phyloP scores from a whole-genome alignment of 352 stramenopile species.

The Phytophthora sansomeana region DNA sequence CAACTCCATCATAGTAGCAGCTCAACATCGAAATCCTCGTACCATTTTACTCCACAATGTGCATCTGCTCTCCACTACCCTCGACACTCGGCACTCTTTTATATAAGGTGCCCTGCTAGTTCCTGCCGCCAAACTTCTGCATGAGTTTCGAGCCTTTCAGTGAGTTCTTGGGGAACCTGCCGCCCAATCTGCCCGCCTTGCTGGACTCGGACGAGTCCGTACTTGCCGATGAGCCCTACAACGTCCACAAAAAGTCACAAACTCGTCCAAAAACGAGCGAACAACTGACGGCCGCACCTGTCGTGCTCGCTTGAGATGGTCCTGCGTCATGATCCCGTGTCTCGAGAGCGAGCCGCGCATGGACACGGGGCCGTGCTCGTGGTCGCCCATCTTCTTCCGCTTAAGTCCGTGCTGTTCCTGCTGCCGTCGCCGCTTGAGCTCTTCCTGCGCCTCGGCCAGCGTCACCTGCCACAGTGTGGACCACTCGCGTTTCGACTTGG shows the following conservation, averaged over 20 bases:
- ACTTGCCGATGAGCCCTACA: constrained; percentile 41
- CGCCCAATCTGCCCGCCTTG: constrained; percentile 58
- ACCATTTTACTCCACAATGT: no score
- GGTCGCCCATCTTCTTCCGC: constrained; percentile 38
- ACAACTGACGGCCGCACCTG: constrained; percentile 38
- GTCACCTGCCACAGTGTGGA: constrained; percentile 55
- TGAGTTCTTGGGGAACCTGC: constrained; percentile 44
- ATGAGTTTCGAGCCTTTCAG: constrained; percentile 67
- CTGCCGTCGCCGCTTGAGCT: constrained; percentile 53
- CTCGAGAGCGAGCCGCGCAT: constrained; percentile 18
- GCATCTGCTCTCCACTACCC: no score
- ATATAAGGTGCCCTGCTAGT: neutral
- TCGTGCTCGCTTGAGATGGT: constrained; percentile 62
- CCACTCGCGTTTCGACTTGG: constrained; percentile 41
- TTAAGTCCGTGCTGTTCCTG: constrained; percentile 46
- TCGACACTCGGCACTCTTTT: no score
- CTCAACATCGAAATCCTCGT: no score
- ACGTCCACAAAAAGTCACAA: constrained; percentile 2
- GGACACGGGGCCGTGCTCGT: constrained; percentile 26
- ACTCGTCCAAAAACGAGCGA: constrained; percentile 7
- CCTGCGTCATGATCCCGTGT: constrained; percentile 31
- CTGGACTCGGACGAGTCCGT: constrained; percentile 60
- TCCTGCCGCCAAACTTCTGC: constrained; percentile 67
- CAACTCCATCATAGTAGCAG: no score
- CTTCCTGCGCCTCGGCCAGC: constrained; percentile 67